Evolutionary conservation across 2,329 filamentous ascomycete genomes (phyloP), one percentile per base, ranked within the genome.

Genomic region (Lasiodiplodia sp.): DNA sequence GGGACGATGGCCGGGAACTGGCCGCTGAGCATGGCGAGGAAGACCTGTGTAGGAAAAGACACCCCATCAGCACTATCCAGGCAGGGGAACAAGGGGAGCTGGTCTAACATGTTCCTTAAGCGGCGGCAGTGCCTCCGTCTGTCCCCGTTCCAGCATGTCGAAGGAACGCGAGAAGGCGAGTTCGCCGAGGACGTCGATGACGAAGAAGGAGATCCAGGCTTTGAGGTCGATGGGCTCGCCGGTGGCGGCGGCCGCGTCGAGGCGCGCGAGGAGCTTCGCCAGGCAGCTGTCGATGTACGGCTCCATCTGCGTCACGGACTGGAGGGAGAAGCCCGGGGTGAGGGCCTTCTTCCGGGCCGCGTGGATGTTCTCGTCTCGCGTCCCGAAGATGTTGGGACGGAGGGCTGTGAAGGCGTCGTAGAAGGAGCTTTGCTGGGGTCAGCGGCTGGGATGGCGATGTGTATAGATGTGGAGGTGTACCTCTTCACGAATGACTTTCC

Each of bases 161-260:
- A 69, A 68, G 10, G 52, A 62, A 1, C 55, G 14, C 12, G 51
- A 37, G 44, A 69, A 69, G 8, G 65, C 68, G 11, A 68, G 49
- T 28, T 69, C 68, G 14, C 68, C 68, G 18, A 69, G 57, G 12
- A 69, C 68, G 38, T 69, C 68, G 31, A 69, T 38, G 44, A 69
- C 65, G 21, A 67, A 69, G 31, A 58, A 68, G 6, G 52, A n/a
- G 2, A 69, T 23, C 55, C 55, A 69, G 21, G 37, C 34, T 28
- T 68, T 69, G 12, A 69, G 31, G 28, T 69, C 38, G 23, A 68
- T 34, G 2, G 55, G 37, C 38, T 68, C 68, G 8, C 28, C 25
- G 3, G 21, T 31, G 4, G 12, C 55, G 6, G 53, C 38, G n/a
- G 63, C 51, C 8, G 16, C 14, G 16, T 69, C 52, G 14, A 69